These are phyloP conservation scores for Exophiala xenobiotica DNA, from an alignment of 2,329 filamentous ascomycete species.

Conservation along the genomic window DNA sequence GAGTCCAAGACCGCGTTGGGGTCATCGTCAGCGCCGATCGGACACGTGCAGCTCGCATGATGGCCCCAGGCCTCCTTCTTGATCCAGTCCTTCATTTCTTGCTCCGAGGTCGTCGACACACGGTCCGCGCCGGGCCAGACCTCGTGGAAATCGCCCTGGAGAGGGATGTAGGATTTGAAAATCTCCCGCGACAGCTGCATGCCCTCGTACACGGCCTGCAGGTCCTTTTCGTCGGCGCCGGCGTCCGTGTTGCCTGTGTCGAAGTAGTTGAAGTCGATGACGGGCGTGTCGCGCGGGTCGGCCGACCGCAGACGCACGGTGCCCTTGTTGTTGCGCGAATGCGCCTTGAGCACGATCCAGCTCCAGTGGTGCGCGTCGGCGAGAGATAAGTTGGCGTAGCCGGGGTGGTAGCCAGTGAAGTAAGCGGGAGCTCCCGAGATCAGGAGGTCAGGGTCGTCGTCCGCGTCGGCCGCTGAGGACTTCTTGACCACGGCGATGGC, in stretches of 20 bases:
- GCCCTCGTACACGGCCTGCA: constrained; percentile 56
- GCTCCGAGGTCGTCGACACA: constrained; percentile 45
- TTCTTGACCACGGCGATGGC: constrained; percentile 39
- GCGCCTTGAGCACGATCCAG: constrained; percentile 59
- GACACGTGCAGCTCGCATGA: constrained; percentile 56
- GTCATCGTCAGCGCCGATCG: constrained; percentile 57
- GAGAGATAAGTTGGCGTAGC: constrained; percentile 47
- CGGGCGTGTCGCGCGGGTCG: constrained; percentile 64
- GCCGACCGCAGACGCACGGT: constrained; percentile 60
- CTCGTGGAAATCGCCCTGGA: constrained; percentile 45
- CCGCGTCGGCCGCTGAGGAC: constrained; percentile 37
- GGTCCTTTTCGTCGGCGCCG: constrained; percentile 49
- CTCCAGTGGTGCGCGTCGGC: constrained; percentile 45
- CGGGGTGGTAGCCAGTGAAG: constrained; percentile 58
- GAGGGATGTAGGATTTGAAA: constrained; percentile 41
- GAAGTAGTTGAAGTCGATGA: constrained; percentile 63
- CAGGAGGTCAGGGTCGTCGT: constrained; percentile 53
- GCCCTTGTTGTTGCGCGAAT: constrained; percentile 62
- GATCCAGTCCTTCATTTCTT: constrained; percentile 49
- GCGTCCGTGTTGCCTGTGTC: constrained; percentile 47
- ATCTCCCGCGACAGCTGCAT: constrained; percentile 54
- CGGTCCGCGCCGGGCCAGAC: constrained; percentile 42
- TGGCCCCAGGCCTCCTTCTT: constrained; percentile 56
- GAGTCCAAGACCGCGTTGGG: constrained; percentile 56
- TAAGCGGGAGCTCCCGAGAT: constrained; percentile 56